Evolutionary conservation across 1,139 yeast genomes (phyloP).

Genomic region (Debaryomyces sp.): DNA sequence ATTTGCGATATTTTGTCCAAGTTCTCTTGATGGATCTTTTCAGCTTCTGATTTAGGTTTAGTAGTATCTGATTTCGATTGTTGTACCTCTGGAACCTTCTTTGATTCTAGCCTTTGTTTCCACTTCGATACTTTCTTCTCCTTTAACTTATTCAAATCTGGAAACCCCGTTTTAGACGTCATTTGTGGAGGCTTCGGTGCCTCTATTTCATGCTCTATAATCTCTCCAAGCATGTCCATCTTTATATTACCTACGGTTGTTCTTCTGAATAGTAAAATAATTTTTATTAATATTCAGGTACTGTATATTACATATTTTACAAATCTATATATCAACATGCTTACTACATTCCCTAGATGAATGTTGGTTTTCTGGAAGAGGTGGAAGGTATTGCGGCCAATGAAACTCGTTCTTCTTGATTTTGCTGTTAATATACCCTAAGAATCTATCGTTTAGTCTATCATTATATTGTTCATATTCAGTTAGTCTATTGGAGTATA

Average conservation of each 20-base stretch:
- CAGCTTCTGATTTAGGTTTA: conserved; percentile 53
- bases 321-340: not conserved
- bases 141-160: conserved; percentile 33
- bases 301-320: conserved; percentile 5
- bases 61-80: not conserved
- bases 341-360: not conserved
- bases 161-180: conserved; percentile 42
- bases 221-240: conserved; percentile 78
- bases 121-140: conserved; percentile 28
- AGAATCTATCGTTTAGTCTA: conserved; percentile 23
- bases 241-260: not conserved
- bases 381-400: conserved; percentile 22
- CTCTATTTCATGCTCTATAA: conserved; percentile 63
- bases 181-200: conserved; percentile 37
- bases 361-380: not conserved
- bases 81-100: conserved; percentile 1
- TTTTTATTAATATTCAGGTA: not conserved
- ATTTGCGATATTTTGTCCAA: conserved; percentile 60
- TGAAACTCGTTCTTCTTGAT: conserved; percentile 21
- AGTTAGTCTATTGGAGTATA: not conserved
- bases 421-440: conserved; percentile 20
- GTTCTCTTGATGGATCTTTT: conserved; percentile 78
- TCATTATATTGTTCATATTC: conserved; percentile 14
- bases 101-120: conserved; percentile 16
- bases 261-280: not conserved